Evolutionary conservation across 2,329 filamentous ascomycete species (phyloP).

Genomic region (Zasmidium citrigriseum): DNA sequence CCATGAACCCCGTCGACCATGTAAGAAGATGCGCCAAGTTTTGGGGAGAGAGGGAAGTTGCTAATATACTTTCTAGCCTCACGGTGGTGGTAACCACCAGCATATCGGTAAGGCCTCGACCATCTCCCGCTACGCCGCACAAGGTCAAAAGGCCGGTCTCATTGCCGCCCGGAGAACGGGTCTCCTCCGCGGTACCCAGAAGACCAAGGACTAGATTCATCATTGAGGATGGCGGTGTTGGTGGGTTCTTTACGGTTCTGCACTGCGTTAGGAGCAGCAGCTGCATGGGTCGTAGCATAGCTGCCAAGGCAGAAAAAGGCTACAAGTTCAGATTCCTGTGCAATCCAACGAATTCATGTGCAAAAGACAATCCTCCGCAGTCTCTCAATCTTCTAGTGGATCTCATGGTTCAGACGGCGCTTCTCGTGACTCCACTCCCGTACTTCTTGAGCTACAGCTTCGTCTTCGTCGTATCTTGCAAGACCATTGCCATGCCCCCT

Average conservation of each 20-base stretch:
- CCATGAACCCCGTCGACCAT: slow-evolving; percentile 99
- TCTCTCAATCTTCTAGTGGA: background rate
- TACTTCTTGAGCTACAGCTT: too few species aligned
- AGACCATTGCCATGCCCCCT: too few species aligned
- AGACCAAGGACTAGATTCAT: slow-evolving; percentile 78
- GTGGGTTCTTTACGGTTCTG: slow-evolving; percentile 30
- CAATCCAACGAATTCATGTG: slow-evolving; percentile 28
- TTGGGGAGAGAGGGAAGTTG: slow-evolving; percentile 4
- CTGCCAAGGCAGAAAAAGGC: slow-evolving; percentile 20
- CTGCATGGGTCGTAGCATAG: slow-evolving; percentile 28
- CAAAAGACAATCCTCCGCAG: slow-evolving; percentile 2
- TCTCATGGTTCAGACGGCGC: background rate
- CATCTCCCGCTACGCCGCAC: slow-evolving; percentile 95
- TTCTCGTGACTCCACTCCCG: too few species aligned
- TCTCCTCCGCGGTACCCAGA: slow-evolving; percentile 99
- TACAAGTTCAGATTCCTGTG: slow-evolving; percentile 23
- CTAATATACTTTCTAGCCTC: slow-evolving; percentile 44
- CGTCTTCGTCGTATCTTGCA: too few species aligned
- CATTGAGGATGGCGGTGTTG: slow-evolving; percentile 31
- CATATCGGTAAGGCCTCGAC: slow-evolving; percentile 99
- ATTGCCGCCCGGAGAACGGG: slow-evolving; percentile 99
- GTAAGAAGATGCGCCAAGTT: slow-evolving; percentile 43
- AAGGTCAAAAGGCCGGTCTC: slow-evolving; percentile 99
- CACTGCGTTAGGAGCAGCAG: slow-evolving; percentile 23
- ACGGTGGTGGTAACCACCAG: slow-evolving; percentile 93